A percentile compares a stretch with the other conserved stretches of the same genome.
Evolutionary conservation across 129 eudicot species (phyloP).

Genomic region (Artemisia tridentata): DNA sequence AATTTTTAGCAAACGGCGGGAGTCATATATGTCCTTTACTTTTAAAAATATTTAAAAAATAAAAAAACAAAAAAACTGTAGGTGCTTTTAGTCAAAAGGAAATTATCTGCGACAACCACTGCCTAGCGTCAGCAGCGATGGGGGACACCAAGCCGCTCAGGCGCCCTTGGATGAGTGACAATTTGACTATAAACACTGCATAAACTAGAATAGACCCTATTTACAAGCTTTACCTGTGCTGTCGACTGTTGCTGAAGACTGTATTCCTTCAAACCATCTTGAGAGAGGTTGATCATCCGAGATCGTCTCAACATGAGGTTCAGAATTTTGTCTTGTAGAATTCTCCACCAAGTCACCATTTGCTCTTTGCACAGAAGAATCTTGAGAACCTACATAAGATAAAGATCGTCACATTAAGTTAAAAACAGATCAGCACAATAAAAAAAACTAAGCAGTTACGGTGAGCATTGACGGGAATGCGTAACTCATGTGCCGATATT

Average conservation of each 20-base stretch:
- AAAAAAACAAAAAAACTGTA: too few species aligned
- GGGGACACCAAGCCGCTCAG: too few species aligned
- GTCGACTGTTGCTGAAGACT: conserved; percentile 34
- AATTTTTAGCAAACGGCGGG: too few species aligned
- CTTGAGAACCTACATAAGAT: conserved; percentile 32
- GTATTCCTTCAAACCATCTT: conserved; percentile 54
- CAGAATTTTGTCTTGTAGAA: conserved; percentile 10
- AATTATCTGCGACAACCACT: too few species aligned
- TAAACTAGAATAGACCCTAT: background rate
- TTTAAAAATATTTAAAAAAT: too few species aligned
- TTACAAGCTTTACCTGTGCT: conserved; percentile 36
- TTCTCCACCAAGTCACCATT: background rate
- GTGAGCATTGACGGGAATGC: too few species aligned
- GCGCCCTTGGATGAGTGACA: too few species aligned
- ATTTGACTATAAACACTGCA: background rate
- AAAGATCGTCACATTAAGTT: too few species aligned
- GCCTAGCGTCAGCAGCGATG: too few species aligned
- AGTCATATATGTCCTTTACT: too few species aligned
- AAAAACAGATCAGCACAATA: background rate
- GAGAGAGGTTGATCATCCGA: conserved; percentile 70
- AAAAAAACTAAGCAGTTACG: background rate
- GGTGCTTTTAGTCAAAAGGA: too few species aligned
- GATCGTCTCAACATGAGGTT: conserved; percentile 15
- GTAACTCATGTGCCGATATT: too few species aligned
- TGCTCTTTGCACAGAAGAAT: conserved; percentile 24